phyloP scores from a whole-genome alignment of 306 rosid genomes.

The Sicyos edulis region DNA sequence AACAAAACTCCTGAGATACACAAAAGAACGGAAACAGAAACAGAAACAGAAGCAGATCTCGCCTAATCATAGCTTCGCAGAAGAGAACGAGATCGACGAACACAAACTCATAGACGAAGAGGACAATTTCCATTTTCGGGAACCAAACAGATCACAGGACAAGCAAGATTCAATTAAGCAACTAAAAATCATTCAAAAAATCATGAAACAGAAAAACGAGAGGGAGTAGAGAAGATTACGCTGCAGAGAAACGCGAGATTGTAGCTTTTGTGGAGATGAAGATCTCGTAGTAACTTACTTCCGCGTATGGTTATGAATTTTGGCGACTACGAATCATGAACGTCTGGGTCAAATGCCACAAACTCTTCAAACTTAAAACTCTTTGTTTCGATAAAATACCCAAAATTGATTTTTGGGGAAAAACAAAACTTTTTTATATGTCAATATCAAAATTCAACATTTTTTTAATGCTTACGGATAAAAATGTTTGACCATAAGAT shows the following conservation, averaged over 20 bases:
- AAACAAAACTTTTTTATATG: too few species aligned
- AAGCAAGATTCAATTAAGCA: background rate
- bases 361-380: too few species aligned
- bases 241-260: background rate
- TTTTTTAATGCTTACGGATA: too few species aligned
- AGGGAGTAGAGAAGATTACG: background rate
- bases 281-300: background rate
- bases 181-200: background rate
- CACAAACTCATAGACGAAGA: background rate
- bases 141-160: background rate
- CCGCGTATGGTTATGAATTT: background rate
- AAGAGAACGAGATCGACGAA: slow-evolving; percentile 9
- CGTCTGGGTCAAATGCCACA: too few species aligned
- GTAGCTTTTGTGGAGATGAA: background rate
- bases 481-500: too few species aligned
- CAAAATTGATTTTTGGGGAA: too few species aligned
- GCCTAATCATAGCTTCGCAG: background rate
- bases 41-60: background rate
- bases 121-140: background rate
- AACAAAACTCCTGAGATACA: background rate
- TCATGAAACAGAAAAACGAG: background rate
- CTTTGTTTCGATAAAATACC: too few species aligned
- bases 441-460: too few species aligned
- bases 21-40: background rate
- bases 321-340: too few species aligned